Evolutionary conservation across 192 early-diverging fungal genomes (phyloP), one percentile per base, ranked within the genome.

Genomic region (Linnemannia elongata): DNA sequence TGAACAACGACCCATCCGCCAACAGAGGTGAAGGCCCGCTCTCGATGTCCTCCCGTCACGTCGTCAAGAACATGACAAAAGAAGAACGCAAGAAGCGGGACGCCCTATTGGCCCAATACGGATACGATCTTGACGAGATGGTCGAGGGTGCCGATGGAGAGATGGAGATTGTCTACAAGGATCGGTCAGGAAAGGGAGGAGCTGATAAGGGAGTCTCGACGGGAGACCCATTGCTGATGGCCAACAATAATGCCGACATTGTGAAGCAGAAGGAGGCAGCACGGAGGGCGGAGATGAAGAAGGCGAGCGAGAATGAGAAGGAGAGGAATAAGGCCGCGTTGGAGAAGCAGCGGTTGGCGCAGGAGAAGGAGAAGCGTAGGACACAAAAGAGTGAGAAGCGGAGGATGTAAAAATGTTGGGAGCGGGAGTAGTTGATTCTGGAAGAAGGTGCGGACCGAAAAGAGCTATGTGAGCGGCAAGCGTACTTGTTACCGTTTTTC

Each of bases 111-210:
- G 82, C 81, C 42, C 87, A 93, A 80, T 96, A 96, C 80, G 93
- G 88, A 3, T 94, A 94, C 76, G 93, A 93, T 55, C 78, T 90
- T 7, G 93, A 94, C 41, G 93, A 93, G 33, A 82, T 88, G 70
- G 88, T 91, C 6, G 93, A 95, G 81, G 85, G 80, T 30, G 93
- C 39, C 2, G 82, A 94, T 68, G 94, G 94, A 3, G 94, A 94
- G 79, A 87, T 86, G 30, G 94, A 94, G 75, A 91, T 94, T 55
- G 78, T 93, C n/a, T 94, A 94, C 72, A 92, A 89, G 71, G 91
- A 90, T 49, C 78, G 87, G 15, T 88, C 72, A 38, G 77, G 69
- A 4, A 78, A 76, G 57, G 69, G 70, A 12, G 71, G 57, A 55
- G 52, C 68, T 27, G 54, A 12, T 39, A 47, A 36, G 0, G 47